Evolutionary conservation across 2,329 filamentous ascomycete genomes (phyloP), one percentile per base, ranked within the genome.

Genomic region (Fusarium humuli): DNA sequence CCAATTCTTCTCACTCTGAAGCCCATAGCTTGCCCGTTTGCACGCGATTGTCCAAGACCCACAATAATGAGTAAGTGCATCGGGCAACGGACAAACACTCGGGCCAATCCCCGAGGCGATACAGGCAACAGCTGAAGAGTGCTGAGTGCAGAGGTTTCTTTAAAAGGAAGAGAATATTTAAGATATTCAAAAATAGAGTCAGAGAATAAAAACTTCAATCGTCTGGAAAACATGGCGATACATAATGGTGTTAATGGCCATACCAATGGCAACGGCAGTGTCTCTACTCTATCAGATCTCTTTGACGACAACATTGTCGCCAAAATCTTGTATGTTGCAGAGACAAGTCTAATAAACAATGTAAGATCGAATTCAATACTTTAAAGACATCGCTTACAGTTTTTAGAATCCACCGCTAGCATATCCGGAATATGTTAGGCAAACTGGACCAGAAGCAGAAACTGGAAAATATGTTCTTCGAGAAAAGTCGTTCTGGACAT

Each of bases 401-500:
- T 4, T 3, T n/a, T 40, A 73, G 72, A 61, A 67, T 11, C 72
- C 72, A 3, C 69, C 71, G 1, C 47, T 53, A 4, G 65, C 59
- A 2, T 75, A 73, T 12, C 73, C 73, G 0, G 73, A 75, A 6
- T 75, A 75, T 20, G 73, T 75, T 0, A 71, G 65, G 1, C 69
- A 74, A 7, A 70, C 65, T 2, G 71, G 70, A 5, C 27, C 50
- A n/a, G n/a, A n/a, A n/a, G n/a, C n/a, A 10, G 52, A 68, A 8
- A 40, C 58, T 6, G 73, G 71, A 8, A 67, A 56, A 48, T 75
- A 75, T 14, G 41, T 70, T 3, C 69, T 70, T 6, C 64, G 73
- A 0, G 73, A 75, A 32, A 68, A 70, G 20, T 54, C 54, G n/a
- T 75, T 75, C 18, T 82, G 80, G 80, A 81, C 80, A 0, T 80